phyloP scores from a whole-genome alignment of 1,139 yeast genomes.

The Debaryomyces sp. region DNA sequence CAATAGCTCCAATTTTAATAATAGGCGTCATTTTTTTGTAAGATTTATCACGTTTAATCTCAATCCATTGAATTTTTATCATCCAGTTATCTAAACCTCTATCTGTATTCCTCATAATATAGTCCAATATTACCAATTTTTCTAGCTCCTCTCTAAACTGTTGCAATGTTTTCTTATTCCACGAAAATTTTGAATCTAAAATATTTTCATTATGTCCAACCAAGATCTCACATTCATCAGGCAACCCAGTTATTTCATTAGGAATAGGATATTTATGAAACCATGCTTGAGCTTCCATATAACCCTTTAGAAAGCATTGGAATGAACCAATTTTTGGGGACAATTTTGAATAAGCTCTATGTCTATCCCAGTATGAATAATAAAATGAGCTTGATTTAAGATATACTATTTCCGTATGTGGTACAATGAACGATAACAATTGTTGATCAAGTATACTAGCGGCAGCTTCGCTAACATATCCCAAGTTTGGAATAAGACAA shows the following conservation, averaged over 20 bases:
- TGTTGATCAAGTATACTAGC: conserved; percentile 67
- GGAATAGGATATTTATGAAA: conserved; percentile 61
- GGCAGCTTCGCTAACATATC: conserved; percentile 73
- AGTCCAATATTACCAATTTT: conserved; percentile 70
- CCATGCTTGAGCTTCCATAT: conserved; percentile 64
- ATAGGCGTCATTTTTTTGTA: conserved; percentile 31
- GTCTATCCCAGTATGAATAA: conserved; percentile 53
- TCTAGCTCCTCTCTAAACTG: conserved; percentile 68
- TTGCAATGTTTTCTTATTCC: conserved; percentile 54
- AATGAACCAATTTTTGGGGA: conserved; percentile 66
- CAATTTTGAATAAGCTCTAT: conserved; percentile 24
- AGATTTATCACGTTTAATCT: conserved; percentile 12
- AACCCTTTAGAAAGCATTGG: conserved; percentile 63
- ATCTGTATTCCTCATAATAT: conserved; percentile 75
- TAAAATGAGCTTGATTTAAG: conserved; percentile 59
- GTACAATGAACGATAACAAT: conserved; percentile 62
- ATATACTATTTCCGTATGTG: conserved; percentile 62
- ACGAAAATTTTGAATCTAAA: conserved; percentile 36
- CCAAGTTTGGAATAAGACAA: conserved; percentile 72
- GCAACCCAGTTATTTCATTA: conserved; percentile 20
- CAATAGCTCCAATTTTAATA: conserved; percentile 71
- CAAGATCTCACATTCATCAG: conserved; percentile 22
- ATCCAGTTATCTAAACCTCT: conserved; percentile 81
- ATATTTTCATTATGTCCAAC: conserved; percentile 19
- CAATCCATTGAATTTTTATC: conserved; percentile 59